Percentiles rank a stretch among this genome's conserved stretches.
Conservation (phyloP, 225 moss, liverwort and hornwort species). For the Pseudoscleropodium purum region DNA sequence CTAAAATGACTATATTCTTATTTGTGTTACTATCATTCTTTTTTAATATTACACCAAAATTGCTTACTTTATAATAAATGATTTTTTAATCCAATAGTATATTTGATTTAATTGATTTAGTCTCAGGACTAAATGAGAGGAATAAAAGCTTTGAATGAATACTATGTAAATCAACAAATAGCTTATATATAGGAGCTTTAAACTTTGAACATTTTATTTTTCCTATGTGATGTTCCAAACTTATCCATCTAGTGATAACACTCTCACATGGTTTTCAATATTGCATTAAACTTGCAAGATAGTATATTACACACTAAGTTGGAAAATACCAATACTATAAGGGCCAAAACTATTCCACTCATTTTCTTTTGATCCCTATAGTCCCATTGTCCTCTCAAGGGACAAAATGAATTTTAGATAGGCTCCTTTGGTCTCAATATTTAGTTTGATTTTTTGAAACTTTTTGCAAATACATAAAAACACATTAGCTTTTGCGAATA, state of each 20-base stretch:
- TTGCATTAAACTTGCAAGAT: not conserved
- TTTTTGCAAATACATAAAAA: too few species aligned
- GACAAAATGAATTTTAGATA: too few species aligned
- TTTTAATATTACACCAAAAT: not conserved
- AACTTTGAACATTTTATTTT: not conserved
- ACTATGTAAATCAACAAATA: not conserved
- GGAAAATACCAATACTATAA: not conserved
- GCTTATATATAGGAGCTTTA: rapidly evolving
- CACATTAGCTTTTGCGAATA: rapidly evolving
- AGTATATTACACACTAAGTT: too few species aligned
- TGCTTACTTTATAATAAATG: not conserved
- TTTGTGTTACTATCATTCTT: not conserved
- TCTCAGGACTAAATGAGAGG: not conserved
- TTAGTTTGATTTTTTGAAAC: too few species aligned
- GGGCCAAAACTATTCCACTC: not conserved
- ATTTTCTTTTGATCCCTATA: too few species aligned
- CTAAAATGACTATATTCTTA: not conserved
- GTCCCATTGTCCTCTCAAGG: too few species aligned
- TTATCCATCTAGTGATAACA: not conserved
- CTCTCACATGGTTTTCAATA: not conserved
- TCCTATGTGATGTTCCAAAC: not conserved
- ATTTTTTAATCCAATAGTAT: not conserved
- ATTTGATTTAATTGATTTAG: not conserved
- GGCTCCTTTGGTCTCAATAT: too few species aligned
- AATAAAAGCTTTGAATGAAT: not conserved